A percentile compares a stretch with the other conserved stretches of the same genome.
Evolutionary conservation across 1,284 basidiomycete species (phyloP).

Genomic region (Salmacisia buchloeana): DNA sequence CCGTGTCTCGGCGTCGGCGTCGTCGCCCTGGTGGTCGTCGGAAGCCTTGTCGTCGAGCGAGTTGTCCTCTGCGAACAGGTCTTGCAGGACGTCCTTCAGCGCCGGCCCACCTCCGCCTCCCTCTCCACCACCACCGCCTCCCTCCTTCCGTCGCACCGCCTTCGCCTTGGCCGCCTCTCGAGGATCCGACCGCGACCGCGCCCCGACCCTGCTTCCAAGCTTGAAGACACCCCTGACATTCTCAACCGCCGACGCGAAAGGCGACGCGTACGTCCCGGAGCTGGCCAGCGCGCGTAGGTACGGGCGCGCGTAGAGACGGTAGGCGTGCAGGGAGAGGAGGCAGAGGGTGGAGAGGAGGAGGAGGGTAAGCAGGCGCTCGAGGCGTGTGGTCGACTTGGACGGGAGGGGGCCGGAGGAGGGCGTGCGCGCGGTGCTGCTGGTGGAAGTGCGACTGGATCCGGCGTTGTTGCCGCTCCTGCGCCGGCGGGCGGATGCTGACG

Average conservation of each 20-base stretch:
- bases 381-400: constrained; percentile 3
- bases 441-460: too few relatives aligned
- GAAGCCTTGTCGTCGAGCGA: not conserved
- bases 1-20: too few relatives aligned
- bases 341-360: constrained; percentile 3
- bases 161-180: too few relatives aligned
- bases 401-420: not conserved
- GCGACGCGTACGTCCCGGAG: not conserved
- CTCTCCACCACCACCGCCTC: too few relatives aligned
- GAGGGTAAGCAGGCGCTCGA: constrained; percentile 5
- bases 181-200: not conserved
- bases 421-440: too few relatives aligned
- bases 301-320: not conserved
- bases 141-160: not conserved
- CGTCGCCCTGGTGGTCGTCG: too few relatives aligned
- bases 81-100: not conserved
- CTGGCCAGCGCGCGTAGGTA: not conserved
- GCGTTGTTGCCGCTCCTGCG: too few relatives aligned
- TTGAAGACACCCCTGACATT: constrained; percentile 6
- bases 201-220: not conserved
- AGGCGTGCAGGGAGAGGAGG: not conserved
- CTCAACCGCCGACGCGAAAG: not conserved
- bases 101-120: too few relatives aligned
- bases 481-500: too few relatives aligned
- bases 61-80: not conserved